Conservation (phyloP, 2,329 filamentous ascomycete genomes). For the Acarospora socialis region DNA sequence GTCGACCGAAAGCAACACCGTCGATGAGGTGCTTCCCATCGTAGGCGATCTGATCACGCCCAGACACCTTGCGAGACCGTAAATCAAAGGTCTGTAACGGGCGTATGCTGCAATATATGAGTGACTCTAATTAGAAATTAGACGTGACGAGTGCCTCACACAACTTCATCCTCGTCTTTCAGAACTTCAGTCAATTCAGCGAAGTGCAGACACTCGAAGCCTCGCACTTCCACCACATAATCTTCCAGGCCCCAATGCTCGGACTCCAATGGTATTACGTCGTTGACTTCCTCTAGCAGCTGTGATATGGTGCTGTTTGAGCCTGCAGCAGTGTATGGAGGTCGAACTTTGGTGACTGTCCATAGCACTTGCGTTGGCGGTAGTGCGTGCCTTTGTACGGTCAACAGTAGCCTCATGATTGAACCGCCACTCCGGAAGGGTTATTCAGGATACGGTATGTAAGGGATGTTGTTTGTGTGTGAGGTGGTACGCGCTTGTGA, state of each 20-base stretch:
- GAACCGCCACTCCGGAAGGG: too few species aligned
- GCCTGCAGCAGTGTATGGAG: constrained; percentile 18
- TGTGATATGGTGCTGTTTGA: constrained; percentile 56
- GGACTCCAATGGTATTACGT: constrained; percentile 67
- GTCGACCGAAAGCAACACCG: constrained; percentile 69
- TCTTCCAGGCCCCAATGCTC: constrained; percentile 77
- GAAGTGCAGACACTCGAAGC: constrained; percentile 81
- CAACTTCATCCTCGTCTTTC: constrained; percentile 70
- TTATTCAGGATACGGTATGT: too few species aligned
- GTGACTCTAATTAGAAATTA: constrained; percentile 3
- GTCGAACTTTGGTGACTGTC: constrained; percentile 35
- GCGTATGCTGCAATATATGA: constrained; percentile 46
- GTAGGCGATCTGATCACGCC: constrained; percentile 64
- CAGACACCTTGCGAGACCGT: constrained; percentile 55
- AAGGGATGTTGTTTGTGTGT: too few species aligned
- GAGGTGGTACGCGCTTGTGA: too few species aligned
- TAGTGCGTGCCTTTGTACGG: constrained; percentile 57
- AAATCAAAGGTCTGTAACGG: constrained; percentile 63
- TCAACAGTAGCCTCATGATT: constrained; percentile 58
- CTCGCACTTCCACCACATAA: constrained; percentile 65
- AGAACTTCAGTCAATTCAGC: constrained; percentile 55
- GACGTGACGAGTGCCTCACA: constrained; percentile 38
- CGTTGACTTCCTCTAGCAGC: constrained; percentile 65
- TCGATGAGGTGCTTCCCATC: constrained; percentile 75
- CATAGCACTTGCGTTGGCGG: constrained; percentile 61